These are phyloP conservation scores for Fusarium avenaceum DNA, from an alignment of 2,329 filamentous ascomycete species.

Conservation along the genomic window DNA sequence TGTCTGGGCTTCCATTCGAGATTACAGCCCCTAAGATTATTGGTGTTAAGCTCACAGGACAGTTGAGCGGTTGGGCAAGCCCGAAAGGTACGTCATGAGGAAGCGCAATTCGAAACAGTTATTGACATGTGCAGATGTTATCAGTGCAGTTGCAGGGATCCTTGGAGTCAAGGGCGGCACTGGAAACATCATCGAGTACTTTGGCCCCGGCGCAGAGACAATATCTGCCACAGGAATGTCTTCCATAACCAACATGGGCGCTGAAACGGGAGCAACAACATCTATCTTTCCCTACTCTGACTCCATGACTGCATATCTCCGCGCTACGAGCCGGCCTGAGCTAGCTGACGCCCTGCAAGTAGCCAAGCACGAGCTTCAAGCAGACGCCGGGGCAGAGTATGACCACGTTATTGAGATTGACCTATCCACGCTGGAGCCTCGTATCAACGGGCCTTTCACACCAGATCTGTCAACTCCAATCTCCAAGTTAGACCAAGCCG, in stretches of 20 bases:
- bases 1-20: slow-evolving; percentile 97
- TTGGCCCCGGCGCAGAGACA: slow-evolving; percentile 88
- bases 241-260: slow-evolving; percentile 88
- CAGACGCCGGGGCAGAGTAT: slow-evolving; percentile 89
- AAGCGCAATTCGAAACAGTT: rapidly evolving
- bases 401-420: slow-evolving; percentile 97
- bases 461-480: slow-evolving; percentile 97
- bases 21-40: slow-evolving; percentile 94
- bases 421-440: slow-evolving; percentile 92
- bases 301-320: slow-evolving; percentile 85
- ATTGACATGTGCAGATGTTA: slow-evolving; percentile 1
- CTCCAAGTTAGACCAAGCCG: slow-evolving; percentile 94
- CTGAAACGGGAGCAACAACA: slow-evolving; percentile 92
- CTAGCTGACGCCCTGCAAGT: slow-evolving; percentile 23
- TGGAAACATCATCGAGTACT: slow-evolving; percentile 94
- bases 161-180: slow-evolving; percentile 95
- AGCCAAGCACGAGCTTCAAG: slow-evolving; percentile 75
- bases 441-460: slow-evolving; percentile 99
- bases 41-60: slow-evolving; percentile 84
- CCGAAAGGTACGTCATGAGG: slow-evolving; percentile 3
- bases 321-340: slow-evolving; percentile 75
- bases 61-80: slow-evolving; percentile 85
- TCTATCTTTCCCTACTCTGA: slow-evolving; percentile 93
- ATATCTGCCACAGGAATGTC: slow-evolving; percentile 94
- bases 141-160: slow-evolving; percentile 27